Evolutionary conservation across 441 rosid genomes (phyloP).

Genomic region (Viola pubescens): DNA sequence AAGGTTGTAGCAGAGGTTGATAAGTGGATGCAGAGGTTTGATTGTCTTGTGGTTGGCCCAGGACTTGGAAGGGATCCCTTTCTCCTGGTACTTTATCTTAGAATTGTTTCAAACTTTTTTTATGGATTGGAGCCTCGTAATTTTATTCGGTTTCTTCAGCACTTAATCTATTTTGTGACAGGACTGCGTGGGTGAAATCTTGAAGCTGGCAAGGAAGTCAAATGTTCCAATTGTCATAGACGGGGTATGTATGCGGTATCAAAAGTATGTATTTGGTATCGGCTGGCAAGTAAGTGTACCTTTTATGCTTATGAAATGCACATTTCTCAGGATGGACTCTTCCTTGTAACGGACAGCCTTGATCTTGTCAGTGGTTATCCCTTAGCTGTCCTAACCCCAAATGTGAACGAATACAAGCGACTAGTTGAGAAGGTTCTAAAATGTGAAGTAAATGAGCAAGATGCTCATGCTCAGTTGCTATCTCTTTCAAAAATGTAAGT

Average conservation of each 20-base stretch:
- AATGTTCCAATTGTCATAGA: conserved; percentile 80
- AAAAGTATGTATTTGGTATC: conserved; percentile 1
- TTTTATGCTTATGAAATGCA: conserved; percentile 7
- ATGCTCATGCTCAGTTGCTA: conserved; percentile 49
- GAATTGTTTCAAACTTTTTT: neutral
- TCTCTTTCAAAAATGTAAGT: conserved; percentile 65
- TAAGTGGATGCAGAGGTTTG: conserved; percentile 94
- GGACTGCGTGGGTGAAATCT: conserved; percentile 74
- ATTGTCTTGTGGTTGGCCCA: conserved; percentile 92
- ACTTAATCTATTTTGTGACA: conserved; percentile 16
- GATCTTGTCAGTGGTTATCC: conserved; percentile 71
- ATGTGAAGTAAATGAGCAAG: conserved; percentile 57
- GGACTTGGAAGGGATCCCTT: conserved; percentile 96
- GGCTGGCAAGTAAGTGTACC: neutral
- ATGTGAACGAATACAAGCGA: conserved; percentile 87
- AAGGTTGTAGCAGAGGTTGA: conserved; percentile 67
- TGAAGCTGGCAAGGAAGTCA: conserved; percentile 57
- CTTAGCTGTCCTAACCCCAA: conserved; percentile 79
- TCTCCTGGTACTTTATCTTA: conserved; percentile 49
- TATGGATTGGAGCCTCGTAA: neutral
- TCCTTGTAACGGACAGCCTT: conserved; percentile 59
- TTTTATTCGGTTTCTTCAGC: neutral
- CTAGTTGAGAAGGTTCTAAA: conserved; percentile 63
- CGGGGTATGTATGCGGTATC: conserved; percentile 48
- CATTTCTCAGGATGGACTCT: conserved; percentile 67